These are phyloP conservation scores for Alternaria sp. DNA, from an alignment of 2,329 filamentous ascomycete genomes.

Conservation along the genomic window DNA sequence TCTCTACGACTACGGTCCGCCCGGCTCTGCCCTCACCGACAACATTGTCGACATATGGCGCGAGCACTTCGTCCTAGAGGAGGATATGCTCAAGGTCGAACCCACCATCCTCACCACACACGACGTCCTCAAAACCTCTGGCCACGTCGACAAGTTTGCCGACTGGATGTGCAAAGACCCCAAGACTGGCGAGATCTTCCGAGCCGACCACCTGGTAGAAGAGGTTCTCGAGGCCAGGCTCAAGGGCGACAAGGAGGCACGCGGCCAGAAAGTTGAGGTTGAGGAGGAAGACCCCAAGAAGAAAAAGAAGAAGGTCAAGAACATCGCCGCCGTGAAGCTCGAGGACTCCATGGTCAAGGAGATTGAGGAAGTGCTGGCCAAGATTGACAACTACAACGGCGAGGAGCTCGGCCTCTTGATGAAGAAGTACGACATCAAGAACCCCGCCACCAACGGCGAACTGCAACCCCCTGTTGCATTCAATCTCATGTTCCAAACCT, in stretches of 20 bases:
- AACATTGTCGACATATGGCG: conserved; percentile 90
- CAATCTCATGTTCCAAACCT: conserved; percentile 98
- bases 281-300: conserved; percentile 83
- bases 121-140: conserved; percentile 89
- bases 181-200: conserved; percentile 94
- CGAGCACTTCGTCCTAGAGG: conserved; percentile 91
- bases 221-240: conserved; percentile 87
- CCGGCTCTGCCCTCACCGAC: conserved; percentile 83
- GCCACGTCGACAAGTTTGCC: conserved; percentile 97
- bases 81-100: conserved; percentile 95
- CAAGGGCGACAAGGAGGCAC: conserved; percentile 91
- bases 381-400: conserved; percentile 94
- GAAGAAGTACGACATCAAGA: conserved; percentile 85
- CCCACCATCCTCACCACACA: conserved; percentile 93
- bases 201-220: conserved; percentile 96
- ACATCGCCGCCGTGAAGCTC: conserved; percentile 73
- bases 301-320: conserved; percentile 84
- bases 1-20: conserved; percentile 92
- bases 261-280: conserved; percentile 78
- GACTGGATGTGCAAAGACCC: conserved; percentile 99
- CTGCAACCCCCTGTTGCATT: conserved; percentile 85
- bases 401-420: conserved; percentile 87
- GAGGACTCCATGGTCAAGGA: conserved; percentile 86
- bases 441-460: conserved; percentile 79
- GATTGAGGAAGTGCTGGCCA: conserved; percentile 89